Conservation (phyloP, 371 early-diverging fungal species). For the Mucor racemosus region DNA sequence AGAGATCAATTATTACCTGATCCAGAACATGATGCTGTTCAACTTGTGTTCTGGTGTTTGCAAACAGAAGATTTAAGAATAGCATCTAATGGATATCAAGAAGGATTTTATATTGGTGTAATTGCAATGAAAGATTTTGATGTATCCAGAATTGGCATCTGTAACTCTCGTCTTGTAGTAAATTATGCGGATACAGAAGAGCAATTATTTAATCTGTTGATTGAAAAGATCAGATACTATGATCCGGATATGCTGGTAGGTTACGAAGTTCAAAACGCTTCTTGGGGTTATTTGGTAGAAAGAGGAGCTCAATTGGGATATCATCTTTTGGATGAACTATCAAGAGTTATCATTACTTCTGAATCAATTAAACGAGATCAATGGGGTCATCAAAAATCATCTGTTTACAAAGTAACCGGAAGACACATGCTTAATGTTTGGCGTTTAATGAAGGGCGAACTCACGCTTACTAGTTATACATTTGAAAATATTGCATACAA, state of each 20-base stretch:
- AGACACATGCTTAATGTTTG: slow-evolving; percentile 89
- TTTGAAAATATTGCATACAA: slow-evolving; percentile 77
- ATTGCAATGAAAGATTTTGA: slow-evolving; percentile 37
- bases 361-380: slow-evolving; percentile 28
- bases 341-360: slow-evolving; percentile 40
- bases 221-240: slow-evolving; percentile 53
- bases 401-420: slow-evolving; percentile 68
- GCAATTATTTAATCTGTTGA: slow-evolving; percentile 54
- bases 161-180: slow-evolving; percentile 33
- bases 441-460: slow-evolving; percentile 78
- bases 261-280: slow-evolving; percentile 81
- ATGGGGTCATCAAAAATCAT: slow-evolving; percentile 71
- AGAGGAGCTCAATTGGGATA: slow-evolving; percentile 55
- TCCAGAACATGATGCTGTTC: slow-evolving; percentile 58
- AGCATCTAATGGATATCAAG: slow-evolving; percentile 47
- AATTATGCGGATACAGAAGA: slow-evolving; percentile 53
- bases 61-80: slow-evolving; percentile 43
- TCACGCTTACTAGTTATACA: slow-evolving; percentile 76
- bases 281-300: slow-evolving; percentile 89
- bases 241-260: slow-evolving; percentile 92
- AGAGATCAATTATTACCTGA: slow-evolving; percentile 61
- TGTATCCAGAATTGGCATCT: slow-evolving; percentile 42
- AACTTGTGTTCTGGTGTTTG: slow-evolving; percentile 65
- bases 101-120: slow-evolving; percentile 44
- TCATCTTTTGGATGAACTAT: slow-evolving; percentile 54